Evolutionary conservation across 768 basidiomycete species (phyloP).

Genomic region (Lentinula raphanica): DNA sequence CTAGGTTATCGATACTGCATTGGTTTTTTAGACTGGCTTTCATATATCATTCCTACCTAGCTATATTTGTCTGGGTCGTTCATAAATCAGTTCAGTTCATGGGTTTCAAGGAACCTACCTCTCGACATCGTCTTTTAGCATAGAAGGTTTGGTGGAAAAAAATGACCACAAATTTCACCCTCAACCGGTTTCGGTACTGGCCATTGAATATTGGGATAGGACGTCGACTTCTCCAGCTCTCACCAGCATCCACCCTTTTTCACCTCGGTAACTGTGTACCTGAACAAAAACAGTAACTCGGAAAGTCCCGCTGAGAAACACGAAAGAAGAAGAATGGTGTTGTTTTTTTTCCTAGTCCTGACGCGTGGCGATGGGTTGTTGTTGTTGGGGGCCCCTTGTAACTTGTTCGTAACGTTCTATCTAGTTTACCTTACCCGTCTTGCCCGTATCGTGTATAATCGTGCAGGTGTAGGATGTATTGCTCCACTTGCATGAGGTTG

Average conservation of each 20-base stretch:
- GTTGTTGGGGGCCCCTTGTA: too few species aligned
- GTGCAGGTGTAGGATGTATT: not conserved
- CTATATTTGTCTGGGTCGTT: not conserved
- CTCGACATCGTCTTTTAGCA: too few species aligned
- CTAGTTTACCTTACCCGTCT: not conserved
- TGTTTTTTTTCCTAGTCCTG: too few species aligned
- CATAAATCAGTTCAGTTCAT: too few species aligned
- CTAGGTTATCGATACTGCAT: not conserved
- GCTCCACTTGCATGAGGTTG: slow-evolving; percentile 8
- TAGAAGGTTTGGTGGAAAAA: not conserved
- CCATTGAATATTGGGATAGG: not conserved
- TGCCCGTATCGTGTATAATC: not conserved
- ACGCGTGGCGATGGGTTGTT: too few species aligned
- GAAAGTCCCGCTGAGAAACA: not conserved
- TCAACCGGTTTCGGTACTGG: not conserved
- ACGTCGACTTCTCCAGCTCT: not conserved
- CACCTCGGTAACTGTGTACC: not conserved
- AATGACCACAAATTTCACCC: not conserved
- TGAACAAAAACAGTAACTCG: not conserved
- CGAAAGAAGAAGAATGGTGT: not conserved
- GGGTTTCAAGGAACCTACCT: too few species aligned
- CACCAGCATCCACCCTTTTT: not conserved
- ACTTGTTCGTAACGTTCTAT: not conserved
- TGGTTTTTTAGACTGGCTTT: not conserved
- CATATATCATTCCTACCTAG: not conserved